Base-by-base conservation (phyloP, 306 rosid genomes). In the Gastrolobium bilobum region DNA sequence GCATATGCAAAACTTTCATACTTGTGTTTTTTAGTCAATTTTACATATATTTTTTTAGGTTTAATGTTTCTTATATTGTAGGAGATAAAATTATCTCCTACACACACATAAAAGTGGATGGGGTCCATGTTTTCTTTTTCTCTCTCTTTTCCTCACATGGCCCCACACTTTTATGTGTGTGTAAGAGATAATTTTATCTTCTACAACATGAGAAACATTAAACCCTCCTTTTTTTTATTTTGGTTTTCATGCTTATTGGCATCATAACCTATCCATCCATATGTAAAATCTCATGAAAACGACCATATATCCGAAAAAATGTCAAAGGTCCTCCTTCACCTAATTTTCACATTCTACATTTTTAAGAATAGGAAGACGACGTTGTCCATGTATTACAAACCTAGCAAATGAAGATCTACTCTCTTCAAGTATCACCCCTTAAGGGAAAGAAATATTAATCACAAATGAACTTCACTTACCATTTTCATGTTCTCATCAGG, bases 221-320 rank as follows among this genome's bases (percentile, higher is more conserved):
- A 20, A 20, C 26, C 26, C 26, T 20, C 0, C 26, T 20, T 20
- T 20, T 20, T 20, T 20, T 20, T 0, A 20, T 20, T 20, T 20
- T 20, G 26, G 26, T 20, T 51, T 75, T 57, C 38, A 47, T 15
- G 50, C 46, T 77, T 67, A 42, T 59, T 31, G 44, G 46, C 30
- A 76, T 50, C 75, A 68, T 33, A 68, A 42, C 71, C 69, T 33
- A 82, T 77, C 69, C 20, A 77, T 72, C 53, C 73, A 39, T 56
- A 52, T 13, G 13, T 26, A 37, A 84, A 68, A 57, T 73, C 59
- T 14, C 61, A 61, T 2, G 13, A 48, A 11, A 80, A 75, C 68
- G 62, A 80, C 72, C 34, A 20, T 61, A 15, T 8, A 65, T 42
- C 38, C 5, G 26, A 53, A 13, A 68, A 35, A 68, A 78, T 5